Base-by-base conservation (phyloP, 768 basidiomycete genomes). In the Paxillus ammoniavirescens region DNA sequence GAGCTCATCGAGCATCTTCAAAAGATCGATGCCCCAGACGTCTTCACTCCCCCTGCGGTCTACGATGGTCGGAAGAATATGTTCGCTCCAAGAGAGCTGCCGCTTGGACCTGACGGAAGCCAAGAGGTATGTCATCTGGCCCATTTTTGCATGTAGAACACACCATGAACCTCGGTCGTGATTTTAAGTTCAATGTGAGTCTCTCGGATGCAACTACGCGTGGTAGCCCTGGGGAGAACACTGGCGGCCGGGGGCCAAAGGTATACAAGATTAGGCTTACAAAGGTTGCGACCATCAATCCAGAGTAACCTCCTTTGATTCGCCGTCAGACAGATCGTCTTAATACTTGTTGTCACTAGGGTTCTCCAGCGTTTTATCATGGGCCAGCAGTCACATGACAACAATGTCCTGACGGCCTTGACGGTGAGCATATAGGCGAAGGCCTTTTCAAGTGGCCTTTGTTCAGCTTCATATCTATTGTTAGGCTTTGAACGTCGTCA, bases 21-120 rank as follows among this genome's bases (percentile, higher is more conserved):
- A 65, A 73, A 72, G 4, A 65, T 72, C 0, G 75, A 79, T 4
- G 81, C 82, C 1, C 83, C 82, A 0, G 69, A 78, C n/a, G 73
- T 88, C 18, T 93, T n/a, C 63, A 88, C 81, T 3, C 89, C 87
- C 8, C 81, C 77, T 13, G 85, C 77, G n/a, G 89, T 82, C 2
- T 92, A 91, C 55, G 91, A 92, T 53, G 90, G 90, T 0, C 77
- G 87, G 40, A 92, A 91, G 68, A 92, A 91, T 56, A 66, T 84
- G 44, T 93, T 89, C 61, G 76, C 85, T 21, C 71, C 82, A 13
- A 75, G 79, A 37, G 76, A 79, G 52, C 74, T 91, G 8, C 81
- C 84, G 0, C 83, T 93, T 37, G 81, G 80, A 28, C 76, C 74
- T 2, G 66, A 60, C 0, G 72, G 75, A 17, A 75, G 73, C 7